Evolutionary conservation across 768 basidiomycete species (phyloP).

Genomic region (Tulasnella sp.): DNA sequence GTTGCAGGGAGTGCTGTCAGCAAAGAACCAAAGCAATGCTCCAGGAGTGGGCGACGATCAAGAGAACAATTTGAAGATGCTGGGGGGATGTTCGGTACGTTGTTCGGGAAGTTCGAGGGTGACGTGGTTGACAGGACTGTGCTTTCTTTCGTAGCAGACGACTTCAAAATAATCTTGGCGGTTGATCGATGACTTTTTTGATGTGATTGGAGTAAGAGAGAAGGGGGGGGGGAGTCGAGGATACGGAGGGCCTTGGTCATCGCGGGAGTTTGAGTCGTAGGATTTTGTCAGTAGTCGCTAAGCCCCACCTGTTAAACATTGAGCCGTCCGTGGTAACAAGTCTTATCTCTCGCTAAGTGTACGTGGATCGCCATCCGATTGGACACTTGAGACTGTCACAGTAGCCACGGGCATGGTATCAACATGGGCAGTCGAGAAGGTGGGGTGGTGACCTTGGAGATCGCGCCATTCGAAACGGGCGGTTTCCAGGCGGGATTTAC

Average conservation of each 20-base stretch:
- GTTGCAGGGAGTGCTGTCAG: not conserved
- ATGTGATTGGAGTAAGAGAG: not conserved
- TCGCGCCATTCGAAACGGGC: not conserved
- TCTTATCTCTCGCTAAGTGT: not conserved
- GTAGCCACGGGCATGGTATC: not conserved
- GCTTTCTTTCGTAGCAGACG: not conserved
- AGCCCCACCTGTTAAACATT: not conserved
- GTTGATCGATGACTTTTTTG: not conserved
- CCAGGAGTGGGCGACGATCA: not conserved
- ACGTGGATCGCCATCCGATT: not conserved
- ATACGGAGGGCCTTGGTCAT: not conserved
- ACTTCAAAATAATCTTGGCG: not conserved
- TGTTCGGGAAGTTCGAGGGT: not conserved
- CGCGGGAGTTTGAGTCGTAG: not conserved
- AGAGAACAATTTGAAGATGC: constrained; percentile 6
- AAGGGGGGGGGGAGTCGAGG: too few relatives aligned
- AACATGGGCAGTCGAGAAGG: not conserved
- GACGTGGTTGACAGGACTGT: not conserved
- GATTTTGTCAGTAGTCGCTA: not conserved
- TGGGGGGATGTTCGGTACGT: not conserved
- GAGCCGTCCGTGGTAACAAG: not conserved
- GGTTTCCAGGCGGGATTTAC: not conserved
- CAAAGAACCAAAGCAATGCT: not conserved
- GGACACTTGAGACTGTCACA: not conserved
- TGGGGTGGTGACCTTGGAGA: not conserved